Base-by-base conservation (phyloP, 169 alveolate species). In the Cryptosporidium parvum region DNA sequence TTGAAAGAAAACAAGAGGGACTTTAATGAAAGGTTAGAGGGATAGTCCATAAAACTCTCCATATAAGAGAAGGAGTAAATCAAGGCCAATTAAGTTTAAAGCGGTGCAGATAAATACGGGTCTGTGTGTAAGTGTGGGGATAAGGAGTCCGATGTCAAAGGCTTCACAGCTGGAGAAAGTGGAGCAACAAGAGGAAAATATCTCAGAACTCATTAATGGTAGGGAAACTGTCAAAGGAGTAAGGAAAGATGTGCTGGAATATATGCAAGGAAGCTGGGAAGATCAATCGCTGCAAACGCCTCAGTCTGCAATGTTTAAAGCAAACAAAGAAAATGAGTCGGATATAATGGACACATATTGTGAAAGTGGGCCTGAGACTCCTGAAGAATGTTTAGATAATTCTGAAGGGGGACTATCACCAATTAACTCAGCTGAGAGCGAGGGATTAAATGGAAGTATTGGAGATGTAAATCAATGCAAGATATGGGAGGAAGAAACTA, bases 271-370 rank as follows among this genome's bases (percentile, higher is more conserved):
- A 12, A 62, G 80, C 31, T 80, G 89, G 89, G 89, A 80, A 44
- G 75, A 62, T 42, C 65, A 69, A 42, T 42, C 37, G 26, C 29
- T 80, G 37, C 68, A 65, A 35, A 80, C 89, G 21, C 89, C 89
- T 14, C 68, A 59, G 56, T 80, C 68, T 23, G 80, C 67, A 42
- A 62, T 80, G 75, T 80, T 14, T 12, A 80, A 65, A 14, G 48
- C 18, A 18, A 45, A 35, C 52, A 33, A 9, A 37, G 89, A 80
- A 26, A 80, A 37, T 44, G 80, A 80, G 56, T 67, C 72, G 26
- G 89, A 80, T 61, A 26, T 80, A 29, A 67, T 80, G 67, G 89
- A 62, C 37, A 80, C 89, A 29, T 80, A 65, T 37, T 61, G 75
- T 65, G 75, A 69, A 29, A 80, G 75, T 29, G 89, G 70, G 1